phyloP scores from a whole-genome alignment of 768 basidiomycete species.

The Lactarius tabidus region DNA sequence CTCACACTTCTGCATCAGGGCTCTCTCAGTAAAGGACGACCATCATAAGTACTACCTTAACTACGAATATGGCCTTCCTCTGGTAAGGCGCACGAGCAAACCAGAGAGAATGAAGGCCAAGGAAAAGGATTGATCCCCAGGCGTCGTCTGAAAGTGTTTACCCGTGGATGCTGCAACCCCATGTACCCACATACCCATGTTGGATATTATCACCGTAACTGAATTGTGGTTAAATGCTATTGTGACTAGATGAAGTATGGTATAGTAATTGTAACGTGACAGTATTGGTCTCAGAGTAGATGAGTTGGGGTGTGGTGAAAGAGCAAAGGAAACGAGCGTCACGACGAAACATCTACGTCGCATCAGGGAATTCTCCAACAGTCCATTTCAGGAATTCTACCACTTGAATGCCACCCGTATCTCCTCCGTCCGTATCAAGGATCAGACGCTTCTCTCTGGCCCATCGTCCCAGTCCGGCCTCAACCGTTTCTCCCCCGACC shows the following conservation, averaged over 20 bases:
- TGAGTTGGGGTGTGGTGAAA: background rate
- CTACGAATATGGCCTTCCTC: constrained; percentile 46
- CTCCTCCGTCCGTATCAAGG: constrained; percentile 15
- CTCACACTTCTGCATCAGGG: constrained; percentile 34
- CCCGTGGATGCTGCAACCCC: background rate
- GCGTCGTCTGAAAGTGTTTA: background rate
- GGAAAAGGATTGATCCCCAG: background rate
- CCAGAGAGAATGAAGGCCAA: background rate
- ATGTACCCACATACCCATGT: background rate
- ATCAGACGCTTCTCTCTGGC: constrained; percentile 19
- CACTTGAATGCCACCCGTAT: constrained; percentile 20
- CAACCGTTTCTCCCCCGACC: constrained; percentile 22
- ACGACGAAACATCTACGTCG: background rate
- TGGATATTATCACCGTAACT: background rate
- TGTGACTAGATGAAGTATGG: background rate
- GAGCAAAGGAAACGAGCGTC: background rate
- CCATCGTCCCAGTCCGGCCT: constrained; percentile 20
- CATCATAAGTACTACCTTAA: constrained; percentile 45
- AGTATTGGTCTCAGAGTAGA: background rate
- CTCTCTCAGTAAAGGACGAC: constrained; percentile 58
- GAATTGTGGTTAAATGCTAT: background rate
- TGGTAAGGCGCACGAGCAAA: constrained; percentile 8
- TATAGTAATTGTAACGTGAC: background rate
- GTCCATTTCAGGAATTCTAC: constrained; percentile 23
- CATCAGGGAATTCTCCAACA: constrained; percentile 14